Evolutionary conservation across 495 filamentous ascomycete species (phyloP).

Genomic region (Lichenothelia convexa): DNA sequence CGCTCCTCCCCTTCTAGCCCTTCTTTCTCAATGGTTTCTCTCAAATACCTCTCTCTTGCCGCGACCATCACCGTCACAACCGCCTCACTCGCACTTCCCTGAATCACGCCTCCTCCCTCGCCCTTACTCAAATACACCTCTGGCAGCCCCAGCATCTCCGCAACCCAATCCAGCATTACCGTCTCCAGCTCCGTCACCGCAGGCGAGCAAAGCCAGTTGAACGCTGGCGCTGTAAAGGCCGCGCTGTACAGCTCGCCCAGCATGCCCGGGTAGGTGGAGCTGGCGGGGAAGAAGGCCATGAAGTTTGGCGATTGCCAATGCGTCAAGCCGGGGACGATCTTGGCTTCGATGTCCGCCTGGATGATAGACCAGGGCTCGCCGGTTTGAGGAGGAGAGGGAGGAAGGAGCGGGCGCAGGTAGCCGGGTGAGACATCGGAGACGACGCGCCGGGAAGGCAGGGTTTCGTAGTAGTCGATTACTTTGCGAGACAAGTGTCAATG

Average conservation of each 20-base stretch:
- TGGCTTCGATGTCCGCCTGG: slow-evolving; percentile 65
- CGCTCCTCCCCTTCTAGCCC: slow-evolving; percentile 31
- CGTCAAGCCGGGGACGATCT: slow-evolving; percentile 86
- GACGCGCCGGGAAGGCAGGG: slow-evolving; percentile 49
- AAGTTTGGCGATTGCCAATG: slow-evolving; percentile 95
- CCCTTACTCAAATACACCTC: slow-evolving; percentile 58
- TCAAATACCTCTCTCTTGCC: slow-evolving; percentile 49
- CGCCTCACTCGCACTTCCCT: slow-evolving; percentile 82
- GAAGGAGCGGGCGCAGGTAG: slow-evolving; percentile 68
- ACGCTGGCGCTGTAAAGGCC: slow-evolving; percentile 75
- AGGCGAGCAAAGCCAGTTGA: slow-evolving; percentile 95
- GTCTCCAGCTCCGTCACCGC: slow-evolving; percentile 95
- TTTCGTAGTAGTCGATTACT: slow-evolving; percentile 77
- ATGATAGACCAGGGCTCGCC: slow-evolving; percentile 67
- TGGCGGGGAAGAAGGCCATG: slow-evolving; percentile 88
- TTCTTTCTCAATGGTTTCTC: slow-evolving; percentile 5
- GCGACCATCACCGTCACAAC: slow-evolving; percentile 76
- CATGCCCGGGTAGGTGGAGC: slow-evolving; percentile 66
- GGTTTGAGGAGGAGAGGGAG: slow-evolving; percentile 48
- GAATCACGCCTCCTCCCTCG: slow-evolving; percentile 80
- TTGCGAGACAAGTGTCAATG: slow-evolving; percentile 4
- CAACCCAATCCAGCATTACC: slow-evolving; percentile 83
- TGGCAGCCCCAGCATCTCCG: slow-evolving; percentile 53
- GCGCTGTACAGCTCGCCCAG: slow-evolving; percentile 86
- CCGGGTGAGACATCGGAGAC: slow-evolving; percentile 67